A percentile compares a stretch with the other conserved stretches of the same genome.
phyloP scores from a whole-genome alignment of 495 filamentous ascomycete genomes.

The Hamigera avellanea region DNA sequence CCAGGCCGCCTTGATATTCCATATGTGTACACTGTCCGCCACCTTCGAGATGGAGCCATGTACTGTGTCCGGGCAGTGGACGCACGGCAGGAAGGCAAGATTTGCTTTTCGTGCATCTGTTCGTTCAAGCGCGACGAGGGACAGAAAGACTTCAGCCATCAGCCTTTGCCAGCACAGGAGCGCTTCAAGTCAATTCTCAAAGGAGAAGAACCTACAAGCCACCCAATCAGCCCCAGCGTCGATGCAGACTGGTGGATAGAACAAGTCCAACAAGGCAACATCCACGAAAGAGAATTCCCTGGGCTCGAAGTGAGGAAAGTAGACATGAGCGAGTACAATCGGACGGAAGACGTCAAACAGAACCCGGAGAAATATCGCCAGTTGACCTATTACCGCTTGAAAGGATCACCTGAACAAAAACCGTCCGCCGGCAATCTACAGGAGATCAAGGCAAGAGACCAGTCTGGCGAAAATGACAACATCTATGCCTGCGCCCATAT shows the following conservation, averaged over 20 bases:
- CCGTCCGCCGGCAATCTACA: constrained; percentile 6
- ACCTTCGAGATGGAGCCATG: constrained; percentile 40
- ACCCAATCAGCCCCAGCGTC: constrained; percentile 25
- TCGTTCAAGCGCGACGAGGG: constrained; percentile 49
- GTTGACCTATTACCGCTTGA: constrained; percentile 44
- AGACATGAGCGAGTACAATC: constrained; percentile 48
- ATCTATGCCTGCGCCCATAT: constrained; percentile 54
- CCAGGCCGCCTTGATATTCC: constrained; percentile 39
- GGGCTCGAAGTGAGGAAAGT: constrained; percentile 50
- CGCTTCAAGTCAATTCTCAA: constrained; percentile 26
- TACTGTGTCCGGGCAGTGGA: constrained; percentile 52
- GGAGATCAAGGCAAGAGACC: constrained; percentile 13
- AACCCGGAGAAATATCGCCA: constrained; percentile 45
- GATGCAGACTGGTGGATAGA: constrained; percentile 38
- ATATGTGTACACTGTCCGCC: constrained; percentile 47
- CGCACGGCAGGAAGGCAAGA: constrained; percentile 30
- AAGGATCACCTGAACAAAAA: constrained; percentile 22
- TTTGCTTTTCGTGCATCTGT: constrained; percentile 48
- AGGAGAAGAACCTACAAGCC: constrained; percentile 27
- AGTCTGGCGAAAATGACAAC: constrained; percentile 33
- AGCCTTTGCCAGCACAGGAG: constrained; percentile 23
- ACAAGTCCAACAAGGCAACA: constrained; percentile 9
- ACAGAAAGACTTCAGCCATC: constrained; percentile 22
- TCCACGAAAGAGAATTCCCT: constrained; percentile 40
- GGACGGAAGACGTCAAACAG: constrained; percentile 18